phyloP scores from a whole-genome alignment of 1,139 yeast genomes.

The Kurtzmaniella quercitrusa region DNA sequence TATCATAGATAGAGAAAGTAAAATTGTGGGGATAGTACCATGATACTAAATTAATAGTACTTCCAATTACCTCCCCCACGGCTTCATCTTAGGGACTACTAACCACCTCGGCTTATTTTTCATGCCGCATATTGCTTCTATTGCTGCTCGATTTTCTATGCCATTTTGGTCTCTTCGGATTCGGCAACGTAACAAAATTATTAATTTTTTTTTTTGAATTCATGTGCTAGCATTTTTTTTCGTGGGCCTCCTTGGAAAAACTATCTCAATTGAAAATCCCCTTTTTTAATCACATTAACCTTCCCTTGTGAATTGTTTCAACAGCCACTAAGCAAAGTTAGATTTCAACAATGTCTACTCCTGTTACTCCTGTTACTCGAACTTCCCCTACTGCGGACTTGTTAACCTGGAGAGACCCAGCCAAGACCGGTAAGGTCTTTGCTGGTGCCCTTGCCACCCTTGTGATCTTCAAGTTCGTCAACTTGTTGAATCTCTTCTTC shows the following conservation, averaged over 20 bases:
- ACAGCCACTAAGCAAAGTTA: neutral
- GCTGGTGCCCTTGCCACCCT: conserved; percentile 60
- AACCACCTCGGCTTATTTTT: too few relatives aligned
- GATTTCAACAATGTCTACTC: conserved; percentile 11
- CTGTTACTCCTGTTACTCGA: conserved; percentile 14
- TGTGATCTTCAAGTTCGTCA: conserved; percentile 63
- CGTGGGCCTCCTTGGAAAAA: neutral
- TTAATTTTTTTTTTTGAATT: neutral
- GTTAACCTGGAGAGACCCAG: conserved; percentile 82
- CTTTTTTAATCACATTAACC: neutral
- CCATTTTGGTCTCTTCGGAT: neutral
- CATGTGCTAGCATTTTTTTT: neutral
- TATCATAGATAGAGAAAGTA: neutral
- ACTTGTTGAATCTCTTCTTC: conserved; percentile 66
- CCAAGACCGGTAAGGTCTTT: conserved; percentile 71
- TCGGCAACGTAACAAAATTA: neutral
- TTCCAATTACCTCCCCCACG: too few relatives aligned
- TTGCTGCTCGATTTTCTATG: neutral
- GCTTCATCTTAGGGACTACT: too few relatives aligned
- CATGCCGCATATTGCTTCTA: too few relatives aligned
- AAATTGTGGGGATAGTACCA: too few relatives aligned
- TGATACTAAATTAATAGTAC: too few relatives aligned
- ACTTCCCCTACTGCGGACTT: conserved; percentile 25
- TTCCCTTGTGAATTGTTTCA: neutral
- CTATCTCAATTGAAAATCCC: conserved; percentile 1